Base-by-base conservation (phyloP, 2,329 filamentous ascomycete genomes). In the Colletotrichum tropicale region DNA sequence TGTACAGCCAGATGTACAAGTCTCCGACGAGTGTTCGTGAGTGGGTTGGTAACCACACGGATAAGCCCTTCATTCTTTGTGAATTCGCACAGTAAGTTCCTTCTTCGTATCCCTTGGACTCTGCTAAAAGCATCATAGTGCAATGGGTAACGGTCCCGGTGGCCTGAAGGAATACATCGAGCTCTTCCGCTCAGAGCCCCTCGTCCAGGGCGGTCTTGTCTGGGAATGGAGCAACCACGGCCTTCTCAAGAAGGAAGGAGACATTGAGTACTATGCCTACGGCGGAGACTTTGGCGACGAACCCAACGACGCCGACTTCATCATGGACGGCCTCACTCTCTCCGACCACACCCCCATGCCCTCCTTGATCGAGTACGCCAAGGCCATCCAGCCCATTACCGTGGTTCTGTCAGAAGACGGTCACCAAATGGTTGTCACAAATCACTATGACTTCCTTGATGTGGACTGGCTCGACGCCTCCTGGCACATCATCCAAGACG, bases 141-240 rank as follows among this genome's bases (percentile, higher is more conserved):
- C 93, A 0, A 95, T 95, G 93, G 93, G 93, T 0, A 95, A 94
- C 74, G 93, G 92, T 0, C 93, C 92, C 0, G 93, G 93, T 2
- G 90, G 89, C 2, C 85, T 94, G 61, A 88, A 91, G 74, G 93
- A 94, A 72, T 95, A 95, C 76, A 85, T 93, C n/a, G 89, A 93
- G 10, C 87, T 89, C 0, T 95, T 94, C 82, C 90, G 91, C 78
- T 87, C 88, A 32, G 87, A 86, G 48, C 81, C 81, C 0, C 75
- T 81, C 0, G 78, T 85, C 0, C 92, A 94, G 83, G 93, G 93
- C 5, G 93, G 93, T 0, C 91, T 90, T 34, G 88, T 93, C 7
- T 93, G 91, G 91, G 91, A 93, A 78, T 93, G 91, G 91, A 88
- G 87, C 0, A 92, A 92, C 74, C 91, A 92, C 64, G 88, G 89